Percentiles rank a stretch among this genome's conserved stretches.
These are phyloP conservation scores for Nannizziopsis arthrosporioides DNA, from an alignment of 2,329 filamentous ascomycete genomes.

Conservation along the genomic window DNA sequence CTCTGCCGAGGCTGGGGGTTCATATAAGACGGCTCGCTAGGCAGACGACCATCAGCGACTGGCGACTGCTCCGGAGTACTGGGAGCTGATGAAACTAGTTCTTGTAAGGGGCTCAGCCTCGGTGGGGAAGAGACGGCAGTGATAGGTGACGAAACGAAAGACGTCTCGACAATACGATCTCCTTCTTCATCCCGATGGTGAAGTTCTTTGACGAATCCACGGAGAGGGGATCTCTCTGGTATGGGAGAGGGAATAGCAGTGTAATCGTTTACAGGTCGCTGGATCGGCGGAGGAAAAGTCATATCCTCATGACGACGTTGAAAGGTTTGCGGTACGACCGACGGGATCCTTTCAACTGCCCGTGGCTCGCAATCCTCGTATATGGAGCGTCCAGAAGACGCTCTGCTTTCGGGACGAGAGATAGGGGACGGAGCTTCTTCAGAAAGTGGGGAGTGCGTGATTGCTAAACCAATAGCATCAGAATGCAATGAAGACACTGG, in stretches of 20 bases:
- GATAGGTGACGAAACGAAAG: slow-evolving; percentile 14
- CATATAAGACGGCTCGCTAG: background rate
- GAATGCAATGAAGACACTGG: slow-evolving; percentile 11
- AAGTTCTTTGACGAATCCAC: background rate
- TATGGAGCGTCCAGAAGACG: background rate
- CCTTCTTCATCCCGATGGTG: background rate
- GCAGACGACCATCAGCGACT: background rate
- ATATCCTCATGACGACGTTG: background rate
- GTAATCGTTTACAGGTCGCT: background rate
- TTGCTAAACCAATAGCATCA: slow-evolving; percentile 5
- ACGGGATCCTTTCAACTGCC: background rate
- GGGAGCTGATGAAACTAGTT: slow-evolving; percentile 9
- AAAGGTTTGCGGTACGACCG: background rate
- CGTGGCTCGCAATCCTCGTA: slow-evolving; percentile 5
- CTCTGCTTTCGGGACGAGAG: background rate
- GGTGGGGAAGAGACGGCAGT: slow-evolving; percentile 8
- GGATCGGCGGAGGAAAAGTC: background rate
- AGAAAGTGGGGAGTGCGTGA: background rate
- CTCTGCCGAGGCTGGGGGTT: slow-evolving; percentile 6
- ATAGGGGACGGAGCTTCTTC: slow-evolving; percentile 6
- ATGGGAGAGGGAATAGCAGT: background rate
- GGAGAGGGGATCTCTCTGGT: slow-evolving; percentile 4
- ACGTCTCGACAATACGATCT: slow-evolving; percentile 15
- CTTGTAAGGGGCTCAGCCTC: slow-evolving; percentile 12
- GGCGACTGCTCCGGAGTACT: slow-evolving; percentile 6